Evolutionary conservation across 768 basidiomycete species (phyloP), one percentile per base, ranked within the genome.

Genomic region (Calocera cornea): DNA sequence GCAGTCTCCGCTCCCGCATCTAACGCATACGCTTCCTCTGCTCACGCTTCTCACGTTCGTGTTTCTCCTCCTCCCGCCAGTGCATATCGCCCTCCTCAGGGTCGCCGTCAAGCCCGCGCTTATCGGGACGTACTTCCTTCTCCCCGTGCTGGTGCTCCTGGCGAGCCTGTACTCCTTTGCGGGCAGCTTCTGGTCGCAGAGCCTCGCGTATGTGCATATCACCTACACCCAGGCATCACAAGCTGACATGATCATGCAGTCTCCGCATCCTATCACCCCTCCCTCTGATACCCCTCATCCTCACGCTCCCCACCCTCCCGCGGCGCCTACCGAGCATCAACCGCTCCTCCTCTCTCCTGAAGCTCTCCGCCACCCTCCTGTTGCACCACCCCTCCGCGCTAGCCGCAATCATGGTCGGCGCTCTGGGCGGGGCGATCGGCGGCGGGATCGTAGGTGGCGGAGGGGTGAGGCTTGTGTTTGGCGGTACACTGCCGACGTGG

Each of bases 101-200:
- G 31, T 60, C 8, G 54, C 54, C 16, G 54, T 60, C 54, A 60
- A 60, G 31, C 54, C 54, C 31, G 54, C 54, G 5, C 54, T 60
- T 11, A 16, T 16, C 22, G 54, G 54, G 54, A 60, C 54, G 31
- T 60, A 60, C 54, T 60, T 60, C 54, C 54, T 60, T 27, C 54
- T 60, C 31, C 54, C 54, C 22, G 54, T 60, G 54, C 54, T 60
- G 19, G 54, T 60, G 27, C 31, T 60, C 2, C 14, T 60, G 14
- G 54, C 54, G 10, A 60, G 54, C 54, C 31, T 60, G 27, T 60
- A 60, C 54, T 60, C 54, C 16, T 60, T 60, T 19, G 54, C 54
- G 24, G 54, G 54, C 19, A 60, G 54, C 31, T 60, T 60, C 54
- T 60, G 54, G 54, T 60, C 54, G 2, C 54, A 60, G 27, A 29